These are phyloP conservation scores for Friedmanniomyces endolithicus DNA, from an alignment of 495 filamentous ascomycete species.

Conservation along the genomic window DNA sequence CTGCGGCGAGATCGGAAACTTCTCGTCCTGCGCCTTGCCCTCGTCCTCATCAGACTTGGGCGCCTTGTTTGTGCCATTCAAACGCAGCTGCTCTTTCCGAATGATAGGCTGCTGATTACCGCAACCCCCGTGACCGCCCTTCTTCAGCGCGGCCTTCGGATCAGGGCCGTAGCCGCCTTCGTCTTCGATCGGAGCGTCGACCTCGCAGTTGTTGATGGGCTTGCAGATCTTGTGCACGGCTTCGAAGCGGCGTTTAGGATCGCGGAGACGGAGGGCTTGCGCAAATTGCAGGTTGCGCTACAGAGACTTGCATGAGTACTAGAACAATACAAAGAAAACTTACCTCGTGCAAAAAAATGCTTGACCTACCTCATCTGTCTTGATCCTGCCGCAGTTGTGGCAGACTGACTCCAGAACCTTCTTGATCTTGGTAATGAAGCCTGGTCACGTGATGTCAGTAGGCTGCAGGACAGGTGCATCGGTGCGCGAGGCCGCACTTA, in stretches of 20 bases:
- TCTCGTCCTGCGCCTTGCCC: conserved; percentile 55
- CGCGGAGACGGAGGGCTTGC: conserved; percentile 67
- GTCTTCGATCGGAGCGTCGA: conserved; percentile 51
- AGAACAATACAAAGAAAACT: conserved; percentile 31
- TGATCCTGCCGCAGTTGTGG: conserved; percentile 92
- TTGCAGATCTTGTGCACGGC: conserved; percentile 81
- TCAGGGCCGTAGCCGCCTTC: conserved; percentile 43
- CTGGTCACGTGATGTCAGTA: conserved; percentile 30
- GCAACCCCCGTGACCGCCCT: conserved; percentile 68
- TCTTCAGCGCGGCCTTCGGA: conserved; percentile 34
- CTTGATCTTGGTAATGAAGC: conserved; percentile 95
- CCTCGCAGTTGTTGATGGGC: conserved; percentile 68
- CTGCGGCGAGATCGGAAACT: conserved; percentile 70
- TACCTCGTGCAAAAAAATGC: conserved; percentile 31
- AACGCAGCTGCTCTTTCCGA: conserved; percentile 67
- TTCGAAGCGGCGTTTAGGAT: conserved; percentile 88
- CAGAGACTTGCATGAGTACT: conserved; percentile 47
- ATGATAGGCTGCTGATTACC: conserved; percentile 83
- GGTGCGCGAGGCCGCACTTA: conserved; percentile 20
- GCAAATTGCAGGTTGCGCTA: conserved; percentile 75
- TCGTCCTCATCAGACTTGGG: conserved; percentile 58
- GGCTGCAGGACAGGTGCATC: conserved; percentile 26
- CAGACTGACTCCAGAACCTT: conserved; percentile 96
- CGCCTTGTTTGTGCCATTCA: conserved; percentile 70
- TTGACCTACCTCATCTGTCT: conserved; percentile 86